Percentiles rank a stretch among this genome's conserved stretches.
phyloP scores from a whole-genome alignment of 106 monocot species.

The Dioscorea dumetorum region DNA sequence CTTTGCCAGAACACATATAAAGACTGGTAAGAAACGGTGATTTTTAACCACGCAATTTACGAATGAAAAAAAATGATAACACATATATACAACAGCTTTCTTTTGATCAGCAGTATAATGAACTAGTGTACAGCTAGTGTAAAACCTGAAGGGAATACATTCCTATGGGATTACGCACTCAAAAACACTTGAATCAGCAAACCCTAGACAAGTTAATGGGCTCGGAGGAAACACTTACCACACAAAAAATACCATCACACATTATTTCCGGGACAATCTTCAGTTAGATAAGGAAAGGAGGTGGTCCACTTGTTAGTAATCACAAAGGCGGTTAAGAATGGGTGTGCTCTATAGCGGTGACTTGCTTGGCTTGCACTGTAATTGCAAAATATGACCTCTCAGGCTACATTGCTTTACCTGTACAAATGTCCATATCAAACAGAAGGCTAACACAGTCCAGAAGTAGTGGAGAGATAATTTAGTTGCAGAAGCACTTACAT shows the following conservation, averaged over 20 bases:
- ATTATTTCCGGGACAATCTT: not conserved
- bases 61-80: not conserved
- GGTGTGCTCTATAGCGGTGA: not conserved
- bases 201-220: not conserved
- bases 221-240: not conserved
- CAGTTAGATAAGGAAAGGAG: slow-evolving; percentile 15
- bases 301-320: slow-evolving; percentile 8
- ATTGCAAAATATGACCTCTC: slow-evolving; percentile 34
- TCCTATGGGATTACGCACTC: slow-evolving; percentile 2
- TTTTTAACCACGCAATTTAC: not conserved
- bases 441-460: not conserved
- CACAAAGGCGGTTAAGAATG: not conserved
- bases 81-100: slow-evolving; percentile 13
- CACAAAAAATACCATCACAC: not conserved
- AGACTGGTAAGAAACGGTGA: not conserved
- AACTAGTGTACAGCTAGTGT: slow-evolving; percentile 10
- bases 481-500: slow-evolving; percentile 35
- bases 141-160: not conserved
- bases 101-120: slow-evolving; percentile 1
- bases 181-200: slow-evolving; percentile 14
- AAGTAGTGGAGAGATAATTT: not conserved
- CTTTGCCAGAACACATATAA: not conserved
- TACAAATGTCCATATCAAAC: not conserved
- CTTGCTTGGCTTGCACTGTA: slow-evolving; percentile 9
- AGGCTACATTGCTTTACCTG: slow-evolving; percentile 66